Percentiles rank a stretch among this genome's conserved stretches.
These are phyloP conservation scores for Cucurbitaria berberidis DNA, from an alignment of 2,329 filamentous ascomycete species.

Conservation along the genomic window DNA sequence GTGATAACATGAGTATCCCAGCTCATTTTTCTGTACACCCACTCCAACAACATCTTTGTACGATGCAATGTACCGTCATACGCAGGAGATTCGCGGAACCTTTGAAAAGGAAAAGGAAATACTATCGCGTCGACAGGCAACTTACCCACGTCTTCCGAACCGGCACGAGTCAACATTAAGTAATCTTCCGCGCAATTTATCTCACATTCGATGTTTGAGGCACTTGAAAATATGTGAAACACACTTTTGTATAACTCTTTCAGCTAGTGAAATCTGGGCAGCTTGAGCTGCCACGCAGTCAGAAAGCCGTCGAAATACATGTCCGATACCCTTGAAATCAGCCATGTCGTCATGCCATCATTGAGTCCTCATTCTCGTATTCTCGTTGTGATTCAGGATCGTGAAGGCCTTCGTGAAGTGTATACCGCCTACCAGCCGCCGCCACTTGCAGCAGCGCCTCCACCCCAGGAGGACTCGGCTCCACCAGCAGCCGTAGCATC, in stretches of 20 bases:
- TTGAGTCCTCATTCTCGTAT: background rate
- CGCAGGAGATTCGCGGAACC: slow-evolving; percentile 27
- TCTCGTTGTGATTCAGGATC: background rate
- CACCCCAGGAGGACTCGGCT: slow-evolving; percentile 27
- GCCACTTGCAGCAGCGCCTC: slow-evolving; percentile 8
- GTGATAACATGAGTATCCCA: background rate
- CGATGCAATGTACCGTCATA: slow-evolving; percentile 34
- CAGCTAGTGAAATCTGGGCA: background rate
- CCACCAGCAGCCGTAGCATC: slow-evolving; percentile 16
- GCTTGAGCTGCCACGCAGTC: background rate
- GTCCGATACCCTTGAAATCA: background rate
- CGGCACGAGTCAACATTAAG: background rate
- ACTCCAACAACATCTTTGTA: slow-evolving; percentile 35
- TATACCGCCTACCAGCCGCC: slow-evolving; percentile 15
- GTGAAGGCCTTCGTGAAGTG: background rate
- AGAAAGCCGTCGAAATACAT: background rate
- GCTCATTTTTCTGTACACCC: slow-evolving; percentile 18
- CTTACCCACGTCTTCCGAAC: no score
- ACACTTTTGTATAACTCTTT: background rate
- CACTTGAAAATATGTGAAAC: background rate
- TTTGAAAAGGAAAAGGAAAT: slow-evolving; percentile 37
- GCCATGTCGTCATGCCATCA: background rate
- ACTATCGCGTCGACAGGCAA: slow-evolving; percentile 21
- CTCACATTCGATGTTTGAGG: background rate
- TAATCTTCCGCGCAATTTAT: background rate